Percentiles rank a stretch among this genome's conserved stretches.
phyloP scores from a whole-genome alignment of 2,329 filamentous ascomycete species.

The Neoarthrinium moseri region DNA sequence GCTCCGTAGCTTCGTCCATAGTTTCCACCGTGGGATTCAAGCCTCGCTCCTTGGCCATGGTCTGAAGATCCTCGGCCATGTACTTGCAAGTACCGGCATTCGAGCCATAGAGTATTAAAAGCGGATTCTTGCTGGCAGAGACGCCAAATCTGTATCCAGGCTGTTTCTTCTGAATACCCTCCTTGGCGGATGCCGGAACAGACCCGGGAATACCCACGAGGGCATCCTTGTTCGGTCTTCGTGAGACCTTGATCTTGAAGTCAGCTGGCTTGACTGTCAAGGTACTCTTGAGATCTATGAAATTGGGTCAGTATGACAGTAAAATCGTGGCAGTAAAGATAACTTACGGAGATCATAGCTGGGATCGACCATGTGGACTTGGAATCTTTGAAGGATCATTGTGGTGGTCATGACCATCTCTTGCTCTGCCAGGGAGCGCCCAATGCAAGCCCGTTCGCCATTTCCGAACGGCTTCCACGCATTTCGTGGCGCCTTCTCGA shows the following conservation, averaged over 20 bases:
- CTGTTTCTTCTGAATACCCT: conserved; percentile 1
- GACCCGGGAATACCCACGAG: not conserved
- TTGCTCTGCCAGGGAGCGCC: conserved; percentile 72
- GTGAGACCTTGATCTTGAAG: conserved; percentile 4
- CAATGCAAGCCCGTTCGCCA: conserved; percentile 69
- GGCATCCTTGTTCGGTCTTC: not conserved
- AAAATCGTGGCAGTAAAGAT: too few relatives aligned
- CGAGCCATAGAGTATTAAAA: conserved; percentile 55
- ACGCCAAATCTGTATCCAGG: not conserved
- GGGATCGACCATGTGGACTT: conserved; percentile 57
- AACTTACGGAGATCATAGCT: conserved; percentile 51
- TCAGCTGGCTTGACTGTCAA: conserved; percentile 1
- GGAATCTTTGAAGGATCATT: conserved; percentile 59
- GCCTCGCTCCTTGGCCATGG: conserved; percentile 44
- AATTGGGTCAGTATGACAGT: not conserved
- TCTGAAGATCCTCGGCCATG: conserved; percentile 48
- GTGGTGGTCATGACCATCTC: conserved; percentile 61
- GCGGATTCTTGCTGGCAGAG: conserved; percentile 11
- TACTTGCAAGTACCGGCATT: conserved; percentile 59
- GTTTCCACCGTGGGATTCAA: conserved; percentile 39
- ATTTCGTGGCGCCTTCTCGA: conserved; percentile 61
- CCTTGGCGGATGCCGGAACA: not conserved
- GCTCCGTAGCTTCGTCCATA: conserved; percentile 44
- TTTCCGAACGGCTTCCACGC: conserved; percentile 76
- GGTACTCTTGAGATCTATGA: not conserved